Base-by-base conservation (phyloP, 345 rosid species). In the Aegle marmelos region DNA sequence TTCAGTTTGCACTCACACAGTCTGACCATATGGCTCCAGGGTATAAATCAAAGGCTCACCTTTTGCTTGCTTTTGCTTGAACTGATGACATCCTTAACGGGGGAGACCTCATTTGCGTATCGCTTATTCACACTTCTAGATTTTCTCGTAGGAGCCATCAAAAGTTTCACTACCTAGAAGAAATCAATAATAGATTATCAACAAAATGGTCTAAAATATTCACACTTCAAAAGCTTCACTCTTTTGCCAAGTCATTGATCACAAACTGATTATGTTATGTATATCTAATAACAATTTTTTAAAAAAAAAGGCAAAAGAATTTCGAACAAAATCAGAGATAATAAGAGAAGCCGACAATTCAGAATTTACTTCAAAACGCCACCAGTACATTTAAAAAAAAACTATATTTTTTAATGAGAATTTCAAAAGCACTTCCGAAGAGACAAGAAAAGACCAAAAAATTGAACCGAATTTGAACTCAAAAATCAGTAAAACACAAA, bases 81-180 rank as follows among this genome's bases (percentile, higher is more conserved):
- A 72, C 73, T 90, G 48, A 86, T 83, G 31, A 64, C 86, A 79
- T 87, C 91, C 77, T 90, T 93, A 39, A 82, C 89, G 22, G 95
- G 94, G 16, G 94, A 91, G 27, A 79, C 79, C 80, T 95, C 98
- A 82, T 85, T 85, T 9, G 89, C 81, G 80, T 86, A 88, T 64
- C 94, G 93, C 84, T 89, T 93, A 82, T 88, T 91, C 63, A 88
- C 89, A 82, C 91, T 92, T 81, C 90, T 93, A 31, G 92, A 88
- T 85, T 95, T 95, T 81, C 89, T 91, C 6, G 88, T 31, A 9
- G 99, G 98, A 5, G 96, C 91, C 99, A 93, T 95, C 56, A 68
- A 80, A 70, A 72, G 64, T 53, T 66, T 78, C 61, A 63, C 84
- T 83, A 69, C 73, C 80, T 87, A 82, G 60, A 68, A 36, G 71